Evolutionary conservation across 495 filamentous ascomycete species (phyloP), one percentile per base, ranked within the genome.

Genomic region (Penicillium turbatum): DNA sequence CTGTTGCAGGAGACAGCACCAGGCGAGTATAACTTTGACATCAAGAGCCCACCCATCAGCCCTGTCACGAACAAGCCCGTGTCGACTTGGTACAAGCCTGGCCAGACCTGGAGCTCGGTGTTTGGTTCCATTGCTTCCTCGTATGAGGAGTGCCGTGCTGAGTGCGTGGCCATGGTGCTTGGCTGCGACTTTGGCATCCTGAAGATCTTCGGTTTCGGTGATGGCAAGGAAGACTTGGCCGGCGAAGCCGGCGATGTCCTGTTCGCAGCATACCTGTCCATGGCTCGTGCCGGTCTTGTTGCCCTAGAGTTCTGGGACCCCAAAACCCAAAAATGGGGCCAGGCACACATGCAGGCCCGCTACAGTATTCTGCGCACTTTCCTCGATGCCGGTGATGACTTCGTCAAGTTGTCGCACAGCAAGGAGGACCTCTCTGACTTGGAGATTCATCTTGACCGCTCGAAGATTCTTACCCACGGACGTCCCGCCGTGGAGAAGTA

Each of bases 141-240:
- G 5, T 97, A 96, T 68, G 92, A 97, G 68, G 88, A 91, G 65
- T 88, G 86, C 62, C 78, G 85, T 35, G 85, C 86, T 13, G 90
- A 95, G 68, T 90, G 91, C 53, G 92, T 97, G 12, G 93, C 93
- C 21, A 96, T 97, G 92, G 86, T 83, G 12, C 76, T 98, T 16
- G 82, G 84, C 62, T 95, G 91, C 69, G 92, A 98, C 60, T 95
- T 93, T 64, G 78, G 80, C 6, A 87, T 96, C 39, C 77, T 97
- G 37, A 78, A 89, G 62, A 92, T 97, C 69, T 98, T 98, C 56
- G 92, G 92, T 10, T 90, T 91, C 57, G 89, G 88, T 5, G 82
- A 93, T 59, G 88, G 87, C 12, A 81, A 71, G 6, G 65, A 73
- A 36, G 79, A 95, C 59, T 82, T 95, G 53, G 73, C 87, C 43